A percentile compares a stretch with the other conserved stretches of the same genome.
Conservation (phyloP, 169 alveolate species). For the Sarcocystis neurona region DNA sequence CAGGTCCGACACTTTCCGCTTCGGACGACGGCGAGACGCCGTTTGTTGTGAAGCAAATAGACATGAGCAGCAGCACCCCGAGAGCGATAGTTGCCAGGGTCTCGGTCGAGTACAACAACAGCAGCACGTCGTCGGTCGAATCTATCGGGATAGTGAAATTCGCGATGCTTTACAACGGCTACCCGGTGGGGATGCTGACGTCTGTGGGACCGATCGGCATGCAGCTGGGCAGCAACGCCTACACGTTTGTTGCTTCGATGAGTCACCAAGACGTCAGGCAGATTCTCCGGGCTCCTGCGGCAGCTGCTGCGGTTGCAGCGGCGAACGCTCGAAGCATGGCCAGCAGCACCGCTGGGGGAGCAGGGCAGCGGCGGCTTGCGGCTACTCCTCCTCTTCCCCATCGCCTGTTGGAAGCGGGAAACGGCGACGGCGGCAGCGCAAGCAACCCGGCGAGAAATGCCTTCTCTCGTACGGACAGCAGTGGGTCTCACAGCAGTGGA, state of each 20-base stretch:
- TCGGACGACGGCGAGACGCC: not conserved
- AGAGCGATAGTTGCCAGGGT: not conserved
- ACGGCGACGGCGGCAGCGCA: too few relatives aligned
- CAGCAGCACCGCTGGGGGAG: not conserved
- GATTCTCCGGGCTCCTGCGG: not conserved
- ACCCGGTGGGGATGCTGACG: not conserved
- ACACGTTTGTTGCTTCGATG: not conserved
- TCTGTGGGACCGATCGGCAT: not conserved
- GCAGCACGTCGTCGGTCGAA: constrained; percentile 6
- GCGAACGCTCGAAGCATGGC: not conserved
- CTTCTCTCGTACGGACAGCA: too few relatives aligned
- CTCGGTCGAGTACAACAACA: not conserved
- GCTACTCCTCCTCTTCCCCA: too few relatives aligned
- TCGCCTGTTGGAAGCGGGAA: too few relatives aligned
- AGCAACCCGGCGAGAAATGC: too few relatives aligned
- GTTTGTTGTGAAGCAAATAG: not conserved
- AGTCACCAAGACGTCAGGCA: not conserved
- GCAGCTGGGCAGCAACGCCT: not conserved
- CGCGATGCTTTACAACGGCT: not conserved
- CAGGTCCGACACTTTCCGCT: too few relatives aligned
- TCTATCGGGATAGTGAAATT: not conserved
- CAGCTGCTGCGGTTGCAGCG: not conserved
- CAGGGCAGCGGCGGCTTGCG: too few relatives aligned
- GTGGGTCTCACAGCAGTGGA: too few relatives aligned
- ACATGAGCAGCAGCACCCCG: not conserved